Evolutionary conservation across 106 monocot species (phyloP).

Genomic region (Allium sativum): DNA sequence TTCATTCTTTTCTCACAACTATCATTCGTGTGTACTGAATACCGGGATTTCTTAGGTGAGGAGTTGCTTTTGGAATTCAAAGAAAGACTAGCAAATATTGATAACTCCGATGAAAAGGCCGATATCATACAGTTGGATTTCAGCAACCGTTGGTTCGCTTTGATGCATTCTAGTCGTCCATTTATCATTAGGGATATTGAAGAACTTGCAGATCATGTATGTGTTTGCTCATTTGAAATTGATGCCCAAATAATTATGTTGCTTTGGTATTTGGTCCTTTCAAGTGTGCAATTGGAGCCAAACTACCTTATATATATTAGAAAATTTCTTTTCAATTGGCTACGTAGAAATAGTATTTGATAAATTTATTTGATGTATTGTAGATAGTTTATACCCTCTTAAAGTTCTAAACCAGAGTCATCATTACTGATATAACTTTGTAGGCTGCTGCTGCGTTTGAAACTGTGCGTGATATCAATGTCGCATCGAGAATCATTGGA

Average conservation of each 20-base stretch:
- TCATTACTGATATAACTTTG: too few species aligned
- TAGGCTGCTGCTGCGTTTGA: constrained; percentile 43
- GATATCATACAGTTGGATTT: constrained; percentile 34
- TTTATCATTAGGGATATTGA: constrained; percentile 38
- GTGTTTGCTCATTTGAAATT: too few species aligned
- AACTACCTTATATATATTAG: not conserved
- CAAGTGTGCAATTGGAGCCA: too few species aligned
- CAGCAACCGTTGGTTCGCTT: constrained; percentile 68
- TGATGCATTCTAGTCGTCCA: constrained; percentile 56
- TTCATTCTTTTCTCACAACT: not conserved
- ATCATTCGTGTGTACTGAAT: too few species aligned
- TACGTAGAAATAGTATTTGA: not conserved
- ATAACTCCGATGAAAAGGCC: not conserved
- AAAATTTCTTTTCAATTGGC: not conserved
- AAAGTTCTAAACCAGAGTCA: too few species aligned
- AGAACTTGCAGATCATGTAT: constrained; percentile 62
- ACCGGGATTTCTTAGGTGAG: constrained; percentile 23
- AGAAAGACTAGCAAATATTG: constrained; percentile 11
- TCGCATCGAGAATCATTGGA: constrained; percentile 43
- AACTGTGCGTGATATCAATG: constrained; percentile 33
- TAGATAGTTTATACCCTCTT: not conserved
- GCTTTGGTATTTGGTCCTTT: not conserved
- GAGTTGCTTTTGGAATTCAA: constrained; percentile 35
- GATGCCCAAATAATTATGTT: not conserved
- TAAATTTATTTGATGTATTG: not conserved